Conservation (phyloP, 1,284 basidiomycete species). For the Phlebopus sp. region DNA sequence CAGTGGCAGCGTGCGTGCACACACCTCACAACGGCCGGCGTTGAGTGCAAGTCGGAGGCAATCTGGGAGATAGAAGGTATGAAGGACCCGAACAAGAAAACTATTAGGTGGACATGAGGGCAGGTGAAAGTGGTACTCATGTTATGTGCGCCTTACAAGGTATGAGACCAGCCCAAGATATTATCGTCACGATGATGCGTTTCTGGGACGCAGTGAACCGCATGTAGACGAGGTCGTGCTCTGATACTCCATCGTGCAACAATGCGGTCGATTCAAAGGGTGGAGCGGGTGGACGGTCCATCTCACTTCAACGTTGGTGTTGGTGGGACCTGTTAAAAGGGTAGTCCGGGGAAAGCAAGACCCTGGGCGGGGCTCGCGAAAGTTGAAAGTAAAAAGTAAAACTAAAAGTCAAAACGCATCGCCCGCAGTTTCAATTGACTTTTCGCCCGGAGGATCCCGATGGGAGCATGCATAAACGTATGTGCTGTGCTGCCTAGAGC, state of each 20-base stretch:
- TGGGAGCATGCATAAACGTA: no score
- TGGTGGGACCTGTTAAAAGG: no score
- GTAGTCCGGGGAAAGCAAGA: no score
- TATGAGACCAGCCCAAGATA: conserved; percentile 5
- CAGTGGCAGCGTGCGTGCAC: not conserved
- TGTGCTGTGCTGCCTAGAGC: no score
- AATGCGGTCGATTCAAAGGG: conserved; percentile 2
- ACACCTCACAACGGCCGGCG: conserved; percentile 34
- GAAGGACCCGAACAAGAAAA: conserved; percentile 41
- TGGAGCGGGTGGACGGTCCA: not conserved
- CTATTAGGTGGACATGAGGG: conserved; percentile 16
- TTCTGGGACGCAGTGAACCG: conserved; percentile 6
- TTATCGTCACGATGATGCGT: conserved; percentile 1
- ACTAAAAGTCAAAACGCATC: no score
- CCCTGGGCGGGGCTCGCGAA: no score
- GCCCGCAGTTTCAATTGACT: no score
- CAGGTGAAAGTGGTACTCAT: not conserved
- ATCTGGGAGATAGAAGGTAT: conserved; percentile 44
- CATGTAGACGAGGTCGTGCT: conserved; percentile 2
- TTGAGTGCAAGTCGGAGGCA: conserved; percentile 34
- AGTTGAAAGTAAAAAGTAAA: no score
- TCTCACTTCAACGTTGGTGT: no score
- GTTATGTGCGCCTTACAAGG: conserved; percentile 1
- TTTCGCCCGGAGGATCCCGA: no score
- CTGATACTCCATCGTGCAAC: not conserved